Conservation (phyloP, 768 basidiomycete species). For the Russula abietina region DNA sequence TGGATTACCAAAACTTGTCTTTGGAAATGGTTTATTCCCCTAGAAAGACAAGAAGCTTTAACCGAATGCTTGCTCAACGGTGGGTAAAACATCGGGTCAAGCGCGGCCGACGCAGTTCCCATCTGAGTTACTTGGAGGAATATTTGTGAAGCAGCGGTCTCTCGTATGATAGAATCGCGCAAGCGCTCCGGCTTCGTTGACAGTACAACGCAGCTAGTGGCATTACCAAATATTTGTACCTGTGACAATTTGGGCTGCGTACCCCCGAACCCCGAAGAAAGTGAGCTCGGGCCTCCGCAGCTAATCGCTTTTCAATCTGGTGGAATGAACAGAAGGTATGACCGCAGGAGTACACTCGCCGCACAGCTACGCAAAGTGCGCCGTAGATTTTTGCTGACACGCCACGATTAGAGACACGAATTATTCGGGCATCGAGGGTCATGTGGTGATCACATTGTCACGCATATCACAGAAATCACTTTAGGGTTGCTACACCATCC, state of each 20-base stretch:
- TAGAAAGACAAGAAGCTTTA: background rate
- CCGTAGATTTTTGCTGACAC: background rate
- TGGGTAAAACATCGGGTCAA: background rate
- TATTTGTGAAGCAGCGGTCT: background rate
- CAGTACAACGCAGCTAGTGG: background rate
- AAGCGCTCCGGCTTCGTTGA: background rate
- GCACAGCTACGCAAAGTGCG: background rate
- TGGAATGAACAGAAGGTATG: background rate
- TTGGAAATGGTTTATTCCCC: background rate
- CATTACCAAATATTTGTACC: background rate
- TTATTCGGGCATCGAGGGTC: background rate
- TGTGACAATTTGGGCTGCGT: background rate
- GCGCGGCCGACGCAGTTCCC: background rate
- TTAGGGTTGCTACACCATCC: too few species aligned
- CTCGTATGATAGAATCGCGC: background rate
- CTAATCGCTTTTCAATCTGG: background rate
- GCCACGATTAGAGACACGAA: background rate
- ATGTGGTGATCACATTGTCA: background rate
- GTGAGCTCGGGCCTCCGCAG: background rate
- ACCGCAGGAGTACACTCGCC: background rate
- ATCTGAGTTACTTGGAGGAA: background rate
- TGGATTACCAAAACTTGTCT: background rate
- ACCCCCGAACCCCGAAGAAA: background rate
- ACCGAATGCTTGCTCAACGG: background rate
- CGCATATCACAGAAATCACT: background rate